Percentiles rank a stretch among this genome's conserved stretches.
Conservation (phyloP, 176 grass and related monocot species). For the Hsuehochloa calcarea region DNA sequence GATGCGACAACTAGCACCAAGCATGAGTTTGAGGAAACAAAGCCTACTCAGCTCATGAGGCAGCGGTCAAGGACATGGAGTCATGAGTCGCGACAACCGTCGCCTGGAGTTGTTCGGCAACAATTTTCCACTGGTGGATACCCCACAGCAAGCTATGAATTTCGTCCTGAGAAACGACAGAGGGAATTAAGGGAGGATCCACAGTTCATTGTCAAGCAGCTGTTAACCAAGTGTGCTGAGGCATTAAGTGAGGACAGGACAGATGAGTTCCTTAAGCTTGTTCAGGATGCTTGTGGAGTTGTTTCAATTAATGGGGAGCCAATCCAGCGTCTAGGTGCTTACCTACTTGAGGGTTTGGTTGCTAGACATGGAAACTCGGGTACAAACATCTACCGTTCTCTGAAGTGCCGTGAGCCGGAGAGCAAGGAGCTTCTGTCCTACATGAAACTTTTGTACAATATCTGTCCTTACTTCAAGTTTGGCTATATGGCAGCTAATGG, state of each 20-base stretch:
- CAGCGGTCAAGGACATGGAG: constrained; percentile 74
- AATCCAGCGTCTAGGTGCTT: constrained; percentile 78
- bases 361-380: constrained; percentile 77
- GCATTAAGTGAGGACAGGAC: constrained; percentile 67
- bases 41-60: constrained; percentile 51
- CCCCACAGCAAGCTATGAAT: constrained; percentile 43
- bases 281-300: constrained; percentile 50
- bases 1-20: constrained; percentile 50
- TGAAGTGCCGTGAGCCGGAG: constrained; percentile 64
- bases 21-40: constrained; percentile 49
- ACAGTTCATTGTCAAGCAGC: constrained; percentile 53
- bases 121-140: constrained; percentile 44
- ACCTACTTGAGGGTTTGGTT: constrained; percentile 86
- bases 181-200: constrained; percentile 60
- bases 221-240: constrained; percentile 73
- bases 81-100: constrained; percentile 48
- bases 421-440: constrained; percentile 90
- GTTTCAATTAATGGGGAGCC: constrained; percentile 84
- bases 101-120: constrained; percentile 25
- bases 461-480: constrained; percentile 97
- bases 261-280: constrained; percentile 67
- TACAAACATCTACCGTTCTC: constrained; percentile 70
- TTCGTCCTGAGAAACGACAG: constrained; percentile 65
- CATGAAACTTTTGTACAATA: constrained; percentile 86
- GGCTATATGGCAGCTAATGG: constrained; percentile 98